These are phyloP conservation scores for Suillus hirtellus DNA, from an alignment of 768 basidiomycete species.

Conservation along the genomic window DNA sequence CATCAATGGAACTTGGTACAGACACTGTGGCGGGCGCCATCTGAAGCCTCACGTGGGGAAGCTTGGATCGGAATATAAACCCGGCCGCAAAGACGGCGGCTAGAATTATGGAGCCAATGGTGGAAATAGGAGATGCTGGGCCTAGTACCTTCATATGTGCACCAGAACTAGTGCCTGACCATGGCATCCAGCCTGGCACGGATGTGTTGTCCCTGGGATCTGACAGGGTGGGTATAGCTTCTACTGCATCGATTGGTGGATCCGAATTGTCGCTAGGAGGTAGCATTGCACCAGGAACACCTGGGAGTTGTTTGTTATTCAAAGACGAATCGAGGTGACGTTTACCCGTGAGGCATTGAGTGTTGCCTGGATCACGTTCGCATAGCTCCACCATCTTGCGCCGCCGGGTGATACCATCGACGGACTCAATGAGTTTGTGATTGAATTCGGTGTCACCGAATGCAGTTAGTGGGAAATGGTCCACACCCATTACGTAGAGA, in stretches of 20 bases:
- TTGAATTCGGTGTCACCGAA: constrained; percentile 54
- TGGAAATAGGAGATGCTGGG: constrained; percentile 17
- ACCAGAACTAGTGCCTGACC: constrained; percentile 9
- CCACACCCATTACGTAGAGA: constrained; percentile 84
- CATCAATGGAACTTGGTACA: constrained; percentile 1
- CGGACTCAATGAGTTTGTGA: constrained; percentile 36
- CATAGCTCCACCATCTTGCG: constrained; percentile 46
- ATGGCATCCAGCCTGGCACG: constrained; percentile 19
- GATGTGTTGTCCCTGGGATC: constrained; percentile 22
- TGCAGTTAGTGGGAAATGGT: constrained; percentile 78
- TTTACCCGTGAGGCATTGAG: constrained; percentile 65
- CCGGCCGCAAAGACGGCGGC: constrained; percentile 25
- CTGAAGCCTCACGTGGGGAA: constrained; percentile 16
- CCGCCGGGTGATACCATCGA: constrained; percentile 47
- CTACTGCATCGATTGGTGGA: constrained; percentile 15
- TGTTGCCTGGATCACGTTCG: constrained; percentile 41
- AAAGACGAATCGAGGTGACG: constrained; percentile 49
- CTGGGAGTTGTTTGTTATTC: constrained; percentile 61
- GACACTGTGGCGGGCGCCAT: constrained; percentile 8
- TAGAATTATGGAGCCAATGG: constrained; percentile 25
- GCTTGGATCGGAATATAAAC: constrained; percentile 28
- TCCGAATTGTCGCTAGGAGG: constrained; percentile 25
- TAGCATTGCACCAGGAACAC: constrained; percentile 42
- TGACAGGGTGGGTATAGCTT: constrained; percentile 19
- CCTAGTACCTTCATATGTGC: constrained; percentile 11